Evolutionary conservation across 257 asterid genomes (phyloP).

Genomic region (Linderniella brevidens): DNA sequence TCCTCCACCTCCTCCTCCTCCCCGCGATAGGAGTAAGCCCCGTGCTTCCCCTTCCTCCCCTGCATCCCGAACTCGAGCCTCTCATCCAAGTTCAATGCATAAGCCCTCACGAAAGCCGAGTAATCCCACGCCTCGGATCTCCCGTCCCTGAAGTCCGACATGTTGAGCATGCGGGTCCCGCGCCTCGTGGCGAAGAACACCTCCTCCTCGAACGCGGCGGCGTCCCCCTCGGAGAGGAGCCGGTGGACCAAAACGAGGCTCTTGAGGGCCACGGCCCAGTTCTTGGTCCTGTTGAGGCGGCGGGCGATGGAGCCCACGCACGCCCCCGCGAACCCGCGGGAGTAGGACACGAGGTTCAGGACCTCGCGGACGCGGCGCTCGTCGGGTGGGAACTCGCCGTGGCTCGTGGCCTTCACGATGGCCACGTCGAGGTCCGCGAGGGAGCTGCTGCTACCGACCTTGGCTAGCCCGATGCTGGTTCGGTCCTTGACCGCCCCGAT

Average conservation of each 20-base stretch:
- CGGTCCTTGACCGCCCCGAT: conserved; percentile 88
- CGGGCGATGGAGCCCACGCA: conserved; percentile 39
- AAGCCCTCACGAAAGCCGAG: conserved; percentile 51
- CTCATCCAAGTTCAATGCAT: conserved; percentile 63
- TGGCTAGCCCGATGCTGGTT: conserved; percentile 83
- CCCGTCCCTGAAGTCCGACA: conserved; percentile 57
- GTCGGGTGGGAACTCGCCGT: conserved; percentile 67
- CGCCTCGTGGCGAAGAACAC: conserved; percentile 55
- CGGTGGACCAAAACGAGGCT: conserved; percentile 61
- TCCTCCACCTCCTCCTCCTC: conserved; percentile 30
- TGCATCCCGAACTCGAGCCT: conserved; percentile 60
- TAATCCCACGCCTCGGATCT: conserved; percentile 53
- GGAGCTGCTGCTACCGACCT: conserved; percentile 24
- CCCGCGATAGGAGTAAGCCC: conserved; percentile 20
- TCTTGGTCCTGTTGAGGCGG: conserved; percentile 70
- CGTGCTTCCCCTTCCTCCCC: conserved; percentile 23
- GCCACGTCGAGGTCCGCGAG: conserved; percentile 61
- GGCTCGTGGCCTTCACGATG: conserved; percentile 77
- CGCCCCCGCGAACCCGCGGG: conserved; percentile 34
- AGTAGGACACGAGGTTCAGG: conserved; percentile 40
- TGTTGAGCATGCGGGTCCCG: conserved; percentile 65
- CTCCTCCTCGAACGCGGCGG: conserved; percentile 42
- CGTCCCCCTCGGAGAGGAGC: conserved; percentile 44
- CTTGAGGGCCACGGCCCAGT: conserved; percentile 85
- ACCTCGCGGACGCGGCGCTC: conserved; percentile 47